These are phyloP conservation scores for Hyaloperonospora brassicae DNA, from an alignment of 352 stramenopile species.

Conservation along the genomic window DNA sequence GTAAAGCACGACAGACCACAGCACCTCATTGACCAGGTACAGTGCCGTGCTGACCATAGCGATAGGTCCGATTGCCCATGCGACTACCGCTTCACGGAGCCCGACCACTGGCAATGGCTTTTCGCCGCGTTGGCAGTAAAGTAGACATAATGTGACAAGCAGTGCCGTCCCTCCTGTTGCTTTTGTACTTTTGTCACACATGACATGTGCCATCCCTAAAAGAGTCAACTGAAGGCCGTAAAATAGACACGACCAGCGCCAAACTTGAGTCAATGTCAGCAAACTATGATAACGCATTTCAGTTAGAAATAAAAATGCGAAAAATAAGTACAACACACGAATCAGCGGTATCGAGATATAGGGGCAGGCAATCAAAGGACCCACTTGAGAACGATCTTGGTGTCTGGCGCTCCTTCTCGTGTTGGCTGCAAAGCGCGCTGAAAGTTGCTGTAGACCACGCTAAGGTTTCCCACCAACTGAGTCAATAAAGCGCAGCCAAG, in stretches of 20 bases:
- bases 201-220: conserved; percentile 32
- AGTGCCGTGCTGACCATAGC: conserved; percentile 43
- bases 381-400: conserved; percentile 63
- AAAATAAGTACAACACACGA: not conserved
- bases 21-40: conserved; percentile 41
- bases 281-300: conserved; percentile 26
- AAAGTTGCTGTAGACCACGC: conserved; percentile 63
- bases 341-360: not conserved
- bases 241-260: conserved; percentile 57
- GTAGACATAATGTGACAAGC: conserved; percentile 35
- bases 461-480: conserved; percentile 67
- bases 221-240: conserved; percentile 38
- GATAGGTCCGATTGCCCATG: conserved; percentile 40
- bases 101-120: conserved; percentile 34
- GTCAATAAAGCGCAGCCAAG: conserved; percentile 47
- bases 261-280: conserved; percentile 62
- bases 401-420: conserved; percentile 22
- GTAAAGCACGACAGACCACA: conserved; percentile 44
- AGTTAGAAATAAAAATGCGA: conserved; percentile 3
- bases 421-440: conserved; percentile 48
- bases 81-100: conserved; percentile 45
- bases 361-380: conserved; percentile 1
- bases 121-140: conserved; percentile 45
- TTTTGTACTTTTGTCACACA: conserved; percentile 30
- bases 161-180: conserved; percentile 22